Evolutionary conservation across 805 yeast genomes (phyloP).

Genomic region (Sungouiozyma intestinalis): DNA sequence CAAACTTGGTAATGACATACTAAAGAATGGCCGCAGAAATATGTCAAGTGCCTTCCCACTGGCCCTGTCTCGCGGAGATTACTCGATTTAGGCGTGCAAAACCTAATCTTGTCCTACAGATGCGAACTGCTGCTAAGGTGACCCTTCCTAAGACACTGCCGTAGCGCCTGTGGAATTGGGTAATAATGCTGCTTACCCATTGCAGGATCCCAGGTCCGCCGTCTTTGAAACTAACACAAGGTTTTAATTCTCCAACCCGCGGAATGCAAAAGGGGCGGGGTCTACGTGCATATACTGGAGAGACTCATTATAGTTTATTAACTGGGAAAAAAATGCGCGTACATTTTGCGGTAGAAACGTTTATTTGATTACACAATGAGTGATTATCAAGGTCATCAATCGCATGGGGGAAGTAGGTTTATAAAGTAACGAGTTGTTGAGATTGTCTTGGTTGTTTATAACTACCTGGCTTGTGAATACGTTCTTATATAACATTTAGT

Average conservation of each 20-base stretch:
- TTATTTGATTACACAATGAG: background rate
- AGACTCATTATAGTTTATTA: too few species aligned
- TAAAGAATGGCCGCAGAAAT: background rate
- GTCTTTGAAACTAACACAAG: too few species aligned
- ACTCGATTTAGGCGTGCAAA: too few species aligned
- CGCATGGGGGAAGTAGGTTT: slow-evolving; percentile 21
- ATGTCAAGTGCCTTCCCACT: background rate
- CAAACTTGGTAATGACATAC: background rate
- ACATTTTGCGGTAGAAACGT: background rate
- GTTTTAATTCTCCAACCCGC: too few species aligned
- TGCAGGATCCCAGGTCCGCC: too few species aligned
- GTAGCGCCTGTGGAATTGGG: background rate
- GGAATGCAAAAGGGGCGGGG: background rate
- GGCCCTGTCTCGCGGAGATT: background rate
- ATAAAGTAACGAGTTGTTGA: too few species aligned
- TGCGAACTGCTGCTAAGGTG: background rate
- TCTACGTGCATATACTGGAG: background rate
- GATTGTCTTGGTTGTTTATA: too few species aligned
- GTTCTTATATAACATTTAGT: too few species aligned
- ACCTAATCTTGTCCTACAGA: background rate
- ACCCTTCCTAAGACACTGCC: background rate
- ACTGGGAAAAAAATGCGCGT: too few species aligned
- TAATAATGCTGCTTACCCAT: too few species aligned
- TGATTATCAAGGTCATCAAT: background rate
- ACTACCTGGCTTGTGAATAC: too few species aligned